Evolutionary conservation across 192 early-diverging fungal genomes (phyloP).

Genomic region (Linnemannia zychae): DNA sequence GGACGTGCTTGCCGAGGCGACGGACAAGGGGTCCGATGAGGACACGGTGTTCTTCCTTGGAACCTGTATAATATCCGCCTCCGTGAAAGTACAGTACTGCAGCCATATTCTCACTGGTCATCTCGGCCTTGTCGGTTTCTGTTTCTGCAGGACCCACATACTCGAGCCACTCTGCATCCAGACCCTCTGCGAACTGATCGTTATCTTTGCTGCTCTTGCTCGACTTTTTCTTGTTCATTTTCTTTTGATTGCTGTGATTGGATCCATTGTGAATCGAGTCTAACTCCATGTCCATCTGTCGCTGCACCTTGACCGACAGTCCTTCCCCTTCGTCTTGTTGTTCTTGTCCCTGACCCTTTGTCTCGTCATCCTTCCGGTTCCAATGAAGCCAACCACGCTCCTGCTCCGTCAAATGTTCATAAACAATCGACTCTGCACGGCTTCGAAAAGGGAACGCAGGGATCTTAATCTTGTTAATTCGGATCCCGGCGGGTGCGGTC

Average conservation of each 20-base stretch:
- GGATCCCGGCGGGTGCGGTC: constrained; percentile 34
- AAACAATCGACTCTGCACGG: constrained; percentile 31
- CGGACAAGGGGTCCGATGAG: constrained; percentile 46
- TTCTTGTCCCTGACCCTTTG: no score
- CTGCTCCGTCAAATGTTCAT: constrained; percentile 25
- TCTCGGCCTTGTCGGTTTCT: not conserved
- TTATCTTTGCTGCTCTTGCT: not conserved
- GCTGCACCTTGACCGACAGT: constrained; percentile 9
- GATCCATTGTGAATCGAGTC: not conserved
- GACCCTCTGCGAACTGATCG: constrained; percentile 33
- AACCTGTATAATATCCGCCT: constrained; percentile 73
- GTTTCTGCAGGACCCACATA: constrained; percentile 14
- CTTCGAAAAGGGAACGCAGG: constrained; percentile 29
- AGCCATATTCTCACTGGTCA: constrained; percentile 8
- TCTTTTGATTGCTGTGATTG: not conserved
- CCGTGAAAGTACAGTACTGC: constrained; percentile 83
- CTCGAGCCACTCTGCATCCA: constrained; percentile 48
- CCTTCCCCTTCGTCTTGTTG: not conserved
- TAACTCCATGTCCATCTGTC: not conserved
- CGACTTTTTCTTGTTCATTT: not conserved
- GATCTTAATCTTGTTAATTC: constrained; percentile 34
- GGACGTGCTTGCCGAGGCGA: constrained; percentile 25
- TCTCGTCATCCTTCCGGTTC: not conserved
- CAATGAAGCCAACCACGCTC: constrained; percentile 11
- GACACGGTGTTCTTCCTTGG: constrained; percentile 59